Conservation (phyloP, 768 basidiomycete species). For the Hypholoma sublateritium region DNA sequence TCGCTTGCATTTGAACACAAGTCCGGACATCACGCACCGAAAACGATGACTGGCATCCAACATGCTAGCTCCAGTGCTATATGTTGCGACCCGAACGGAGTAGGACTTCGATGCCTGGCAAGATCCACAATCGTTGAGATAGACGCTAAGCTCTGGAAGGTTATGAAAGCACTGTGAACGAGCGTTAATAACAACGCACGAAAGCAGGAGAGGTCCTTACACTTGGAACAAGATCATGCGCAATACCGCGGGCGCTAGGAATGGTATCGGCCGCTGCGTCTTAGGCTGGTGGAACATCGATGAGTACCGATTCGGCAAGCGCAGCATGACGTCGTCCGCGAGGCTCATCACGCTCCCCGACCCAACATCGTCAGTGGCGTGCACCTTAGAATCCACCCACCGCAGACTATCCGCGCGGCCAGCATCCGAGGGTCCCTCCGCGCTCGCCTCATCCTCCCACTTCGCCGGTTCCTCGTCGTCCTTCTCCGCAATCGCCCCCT, state of each 20-base stretch:
- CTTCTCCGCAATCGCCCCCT: not conserved
- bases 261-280: slow-evolving; percentile 26
- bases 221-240: slow-evolving; percentile 56
- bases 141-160: slow-evolving; percentile 46
- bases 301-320: slow-evolving; percentile 4
- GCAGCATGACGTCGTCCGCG: slow-evolving; percentile 8
- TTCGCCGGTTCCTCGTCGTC: slow-evolving; percentile 12
- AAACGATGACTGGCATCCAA: slow-evolving; percentile 59
- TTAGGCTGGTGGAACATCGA: slow-evolving; percentile 10
- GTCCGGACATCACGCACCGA: slow-evolving; percentile 37
- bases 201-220: slow-evolving; percentile 26
- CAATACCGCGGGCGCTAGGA: slow-evolving; percentile 45
- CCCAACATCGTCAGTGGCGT: slow-evolving; percentile 11
- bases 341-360: slow-evolving; percentile 9
- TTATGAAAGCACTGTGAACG: slow-evolving; percentile 37
- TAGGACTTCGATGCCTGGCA: slow-evolving; percentile 34
- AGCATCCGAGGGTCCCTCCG: not conserved
- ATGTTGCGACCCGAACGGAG: slow-evolving; percentile 66
- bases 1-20: not conserved
- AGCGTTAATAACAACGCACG: not conserved
- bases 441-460: slow-evolving; percentile 8
- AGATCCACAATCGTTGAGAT: slow-evolving; percentile 55
- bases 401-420: not conserved
- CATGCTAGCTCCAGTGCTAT: slow-evolving; percentile 55
- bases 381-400: slow-evolving; percentile 1